Percentiles rank a stretch among this genome's conserved stretches.
Evolutionary conservation across 106 monocot species (phyloP).

Genomic region (Acorus calamus): DNA sequence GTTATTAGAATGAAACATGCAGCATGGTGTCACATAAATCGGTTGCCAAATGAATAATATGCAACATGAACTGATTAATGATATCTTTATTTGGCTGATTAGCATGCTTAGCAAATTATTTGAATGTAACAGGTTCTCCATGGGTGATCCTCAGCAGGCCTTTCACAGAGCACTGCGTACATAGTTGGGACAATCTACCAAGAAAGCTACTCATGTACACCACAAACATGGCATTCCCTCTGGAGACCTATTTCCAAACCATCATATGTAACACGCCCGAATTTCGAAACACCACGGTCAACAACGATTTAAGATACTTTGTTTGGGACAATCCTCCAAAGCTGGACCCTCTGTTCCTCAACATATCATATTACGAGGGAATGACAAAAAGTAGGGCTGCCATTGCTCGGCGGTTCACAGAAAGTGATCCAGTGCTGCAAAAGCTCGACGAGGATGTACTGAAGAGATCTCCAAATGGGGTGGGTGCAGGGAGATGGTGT

Average conservation of each 20-base stretch:
- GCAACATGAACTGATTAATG: too few species aligned
- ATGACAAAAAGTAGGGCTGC: conserved; percentile 63
- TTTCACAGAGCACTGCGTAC: conserved; percentile 52
- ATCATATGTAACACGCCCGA: conserved; percentile 64
- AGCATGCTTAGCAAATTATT: neutral
- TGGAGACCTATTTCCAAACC: conserved; percentile 87
- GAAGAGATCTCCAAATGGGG: conserved; percentile 21
- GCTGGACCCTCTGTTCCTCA: conserved; percentile 48
- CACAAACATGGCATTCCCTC: conserved; percentile 54
- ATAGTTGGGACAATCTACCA: conserved; percentile 75
- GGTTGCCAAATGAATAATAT: too few species aligned
- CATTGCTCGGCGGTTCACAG: conserved; percentile 51
- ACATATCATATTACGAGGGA: conserved; percentile 34
- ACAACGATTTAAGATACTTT: conserved; percentile 61
- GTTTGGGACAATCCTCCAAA: conserved; percentile 68
- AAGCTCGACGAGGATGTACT: conserved; percentile 45
- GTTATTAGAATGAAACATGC: too few species aligned
- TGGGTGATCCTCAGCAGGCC: conserved; percentile 77
- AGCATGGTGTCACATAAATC: too few species aligned
- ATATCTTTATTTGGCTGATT: too few species aligned
- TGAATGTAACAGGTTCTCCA: conserved; percentile 54
- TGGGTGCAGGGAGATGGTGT: conserved; percentile 46
- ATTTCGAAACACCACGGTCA: conserved; percentile 72
- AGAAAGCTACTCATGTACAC: conserved; percentile 87
- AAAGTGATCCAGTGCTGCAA: conserved; percentile 38